phyloP scores from a whole-genome alignment of 225 moss, liverwort and hornwort species.

The Ulota crispa region DNA sequence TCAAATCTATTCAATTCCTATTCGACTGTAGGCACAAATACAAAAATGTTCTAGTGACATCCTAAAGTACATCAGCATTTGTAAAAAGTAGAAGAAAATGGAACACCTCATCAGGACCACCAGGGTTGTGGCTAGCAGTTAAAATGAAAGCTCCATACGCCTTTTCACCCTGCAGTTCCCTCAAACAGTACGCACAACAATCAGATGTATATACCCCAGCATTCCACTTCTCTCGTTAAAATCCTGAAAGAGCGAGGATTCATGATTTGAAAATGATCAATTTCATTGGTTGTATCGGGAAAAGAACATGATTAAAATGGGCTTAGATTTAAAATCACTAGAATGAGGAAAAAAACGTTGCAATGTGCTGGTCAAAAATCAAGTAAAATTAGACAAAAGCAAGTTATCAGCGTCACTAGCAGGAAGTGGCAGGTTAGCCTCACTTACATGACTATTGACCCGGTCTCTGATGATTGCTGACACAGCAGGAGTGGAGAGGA shows the following conservation, averaged over 20 bases:
- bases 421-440: not conserved
- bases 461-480: conserved; percentile 79
- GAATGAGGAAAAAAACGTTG: not conserved
- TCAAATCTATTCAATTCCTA: not conserved
- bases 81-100: not conserved
- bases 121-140: conserved; percentile 98
- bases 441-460: conserved; percentile 64
- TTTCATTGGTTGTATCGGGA: not conserved
- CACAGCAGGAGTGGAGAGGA: conserved; percentile 96
- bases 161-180: conserved; percentile 68
- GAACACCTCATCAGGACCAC: conserved; percentile 85
- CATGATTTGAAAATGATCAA: not conserved
- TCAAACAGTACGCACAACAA: conserved; percentile 8
- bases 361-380: not conserved
- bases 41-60: not conserved
- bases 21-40: not conserved
- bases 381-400: not conserved
- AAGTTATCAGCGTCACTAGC: not conserved
- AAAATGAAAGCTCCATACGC: conserved; percentile 94
- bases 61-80: not conserved
- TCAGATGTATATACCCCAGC: not conserved
- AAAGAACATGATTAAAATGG: not conserved
- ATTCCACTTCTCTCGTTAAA: not conserved
- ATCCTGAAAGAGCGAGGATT: not conserved
- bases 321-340: not conserved